phyloP scores from a whole-genome alignment of 306 rosid genomes.

The cucumber (Cucumis sativus) region Cucumber_9930_V3 NC_026656.2:12040501-12041000 shows the following conservation, averaged over 20 bases:
- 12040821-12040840: neutral
- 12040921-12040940: conserved; percentile 99
- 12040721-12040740: neutral
- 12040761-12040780: neutral
- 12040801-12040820: neutral
- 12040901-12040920: conserved; percentile 16
- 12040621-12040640: neutral
- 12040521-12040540: neutral
- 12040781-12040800: neutral
- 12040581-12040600: neutral
- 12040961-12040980: conserved; percentile 82
- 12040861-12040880: neutral
- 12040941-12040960: conserved; percentile 84
- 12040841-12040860: neutral
- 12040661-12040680: neutral
- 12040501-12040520: neutral
- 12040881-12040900: neutral
- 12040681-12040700: neutral
- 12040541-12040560: neutral
- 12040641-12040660: neutral
- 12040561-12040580: neutral
- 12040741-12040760: neutral
- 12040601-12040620: neutral
- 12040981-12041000: conserved; percentile 89
- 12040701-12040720: neutral